Base-by-base conservation (phyloP, 2,329 filamentous ascomycete species). In the Drechslera avenae region DNA sequence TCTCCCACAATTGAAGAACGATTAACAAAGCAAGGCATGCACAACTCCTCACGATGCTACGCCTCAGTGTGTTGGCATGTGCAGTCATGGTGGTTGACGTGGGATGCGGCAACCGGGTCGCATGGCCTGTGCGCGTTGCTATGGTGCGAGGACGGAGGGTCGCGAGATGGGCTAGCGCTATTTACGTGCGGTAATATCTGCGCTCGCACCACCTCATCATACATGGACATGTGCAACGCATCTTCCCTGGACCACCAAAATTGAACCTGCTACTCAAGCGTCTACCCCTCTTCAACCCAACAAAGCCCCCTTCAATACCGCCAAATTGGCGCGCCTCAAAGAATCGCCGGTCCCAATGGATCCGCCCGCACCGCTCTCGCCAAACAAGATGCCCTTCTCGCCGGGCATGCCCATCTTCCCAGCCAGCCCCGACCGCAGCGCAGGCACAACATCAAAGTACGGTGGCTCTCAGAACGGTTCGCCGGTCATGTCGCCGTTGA, bases 391-490 rank as follows among this genome's bases (percentile, higher is more conserved):
- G 60, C 75, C 79, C 54, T 80, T 79, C 63, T 82, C 83, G 54
- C 78, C 83, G 32, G 79, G 78, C 54, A 79, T 79, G 57, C 83
- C 86, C 44, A 77, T 89, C 40, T 83, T 84, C 57, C 76, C 81
- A 30, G 76, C 83, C 43, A 86, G 86, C 16, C 84, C 86, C 8
- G 85, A 88, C 62, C 85, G 86, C 64, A 79, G 83, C 51, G 87
- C 88, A 47, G 67, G 71, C 57, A 71, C 65, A 37, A 72, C 69
- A 45, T 60, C 71, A 23, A 69, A 65, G 17, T 72, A 69, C 37
- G 62, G 59, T 33, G 59, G 55, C 39, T 40, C 48, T 31, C 23
- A 37, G n/a, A 36, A 18, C n/a, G 49, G 39, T n/a, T 52, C 52
- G 5, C 65, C 60, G 7, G 37, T 58, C 30, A 48, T 64, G 10